Evolutionary conservation across 306 rosid species (phyloP), one percentile per base, ranked within the genome.

Genomic region (Pueraria montana): DNA sequence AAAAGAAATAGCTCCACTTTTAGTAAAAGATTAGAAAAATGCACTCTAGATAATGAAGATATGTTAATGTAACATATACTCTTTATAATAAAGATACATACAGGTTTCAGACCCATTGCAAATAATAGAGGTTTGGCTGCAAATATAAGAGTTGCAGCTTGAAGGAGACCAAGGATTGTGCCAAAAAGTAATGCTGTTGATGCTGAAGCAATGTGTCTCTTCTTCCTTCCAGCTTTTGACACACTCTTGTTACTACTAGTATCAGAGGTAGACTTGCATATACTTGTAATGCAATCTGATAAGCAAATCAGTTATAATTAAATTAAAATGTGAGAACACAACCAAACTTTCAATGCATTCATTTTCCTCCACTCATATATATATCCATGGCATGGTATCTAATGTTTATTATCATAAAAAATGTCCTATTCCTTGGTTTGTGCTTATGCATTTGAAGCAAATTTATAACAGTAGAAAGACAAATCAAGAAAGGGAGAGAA

Each of bases 181-280:
- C 98, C 99, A 76, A 96, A 94, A 40, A 94, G 91, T 67, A 96
- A 86, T n/a, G 99, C 98, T 20, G 99, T 94, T 53, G 99, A 88
- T 42, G 99, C 99, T 48, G 99, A 92, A 64, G 98, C 98, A 38
- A 96, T 89, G 50, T 88, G 92, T 17, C 81, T 21, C 84, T 83
- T 92, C 85, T 88, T 84, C 34, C 67, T 84, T 80, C 79, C 84
- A 69, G 72, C 13, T 80, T 88, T 90, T 73, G 77, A 46, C 53
- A 78, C 84, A 64, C 26, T 78, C 66, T 69, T 83, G 52, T 81
- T 30, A 64, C 42, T 81, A 58, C 42, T 46, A 36, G 23, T 20
- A 20, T 11, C 84, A 43, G 80, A 70, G 34, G 83, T 58, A 65
- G 79, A 20, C 80, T 88, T 85, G 77, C 24, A 7, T 48, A 5